Evolutionary conservation across 495 filamentous ascomycete genomes (phyloP).

Genomic region (Hypoxylon crocopeplum): DNA sequence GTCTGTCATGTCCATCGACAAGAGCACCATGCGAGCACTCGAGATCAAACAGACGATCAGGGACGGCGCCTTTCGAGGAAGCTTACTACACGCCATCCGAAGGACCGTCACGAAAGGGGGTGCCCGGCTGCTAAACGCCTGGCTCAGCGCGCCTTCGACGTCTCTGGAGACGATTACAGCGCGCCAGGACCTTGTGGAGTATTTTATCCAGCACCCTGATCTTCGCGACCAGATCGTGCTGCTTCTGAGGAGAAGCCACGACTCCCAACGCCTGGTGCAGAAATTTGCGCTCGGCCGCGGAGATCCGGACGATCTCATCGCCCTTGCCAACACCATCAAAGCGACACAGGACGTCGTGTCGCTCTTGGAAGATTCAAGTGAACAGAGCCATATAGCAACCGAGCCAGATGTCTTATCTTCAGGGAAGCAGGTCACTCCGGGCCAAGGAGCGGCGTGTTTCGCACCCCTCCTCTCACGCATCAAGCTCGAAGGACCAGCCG

Average conservation of each 20-base stretch:
- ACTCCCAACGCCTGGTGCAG: conserved; percentile 88
- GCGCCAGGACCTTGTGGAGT: conserved; percentile 81
- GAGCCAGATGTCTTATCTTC: neutral
- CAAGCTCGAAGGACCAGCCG: conserved; percentile 68
- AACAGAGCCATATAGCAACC: neutral
- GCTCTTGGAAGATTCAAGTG: conserved; percentile 37
- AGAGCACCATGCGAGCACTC: conserved; percentile 84
- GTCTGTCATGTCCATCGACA: conserved; percentile 89
- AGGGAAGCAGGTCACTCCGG: neutral
- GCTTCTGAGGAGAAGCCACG: conserved; percentile 78
- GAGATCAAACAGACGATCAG: conserved; percentile 86
- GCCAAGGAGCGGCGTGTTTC: conserved; percentile 48
- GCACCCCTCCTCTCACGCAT: conserved; percentile 64
- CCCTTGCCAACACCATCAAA: conserved; percentile 79
- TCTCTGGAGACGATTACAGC: conserved; percentile 78
- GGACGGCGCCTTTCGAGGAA: conserved; percentile 77
- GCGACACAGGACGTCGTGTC: conserved; percentile 73
- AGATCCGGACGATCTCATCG: conserved; percentile 91
- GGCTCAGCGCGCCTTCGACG: conserved; percentile 88
- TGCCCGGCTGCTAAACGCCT: conserved; percentile 77
- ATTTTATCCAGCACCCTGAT: conserved; percentile 66
- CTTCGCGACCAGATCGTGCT: conserved; percentile 70
- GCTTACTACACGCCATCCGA: conserved; percentile 85
- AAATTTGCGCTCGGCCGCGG: conserved; percentile 91
- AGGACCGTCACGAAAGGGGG: conserved; percentile 91